Base-by-base conservation (phyloP, 495 filamentous ascomycete genomes). In the Hypoxylon subgilvum region DNA sequence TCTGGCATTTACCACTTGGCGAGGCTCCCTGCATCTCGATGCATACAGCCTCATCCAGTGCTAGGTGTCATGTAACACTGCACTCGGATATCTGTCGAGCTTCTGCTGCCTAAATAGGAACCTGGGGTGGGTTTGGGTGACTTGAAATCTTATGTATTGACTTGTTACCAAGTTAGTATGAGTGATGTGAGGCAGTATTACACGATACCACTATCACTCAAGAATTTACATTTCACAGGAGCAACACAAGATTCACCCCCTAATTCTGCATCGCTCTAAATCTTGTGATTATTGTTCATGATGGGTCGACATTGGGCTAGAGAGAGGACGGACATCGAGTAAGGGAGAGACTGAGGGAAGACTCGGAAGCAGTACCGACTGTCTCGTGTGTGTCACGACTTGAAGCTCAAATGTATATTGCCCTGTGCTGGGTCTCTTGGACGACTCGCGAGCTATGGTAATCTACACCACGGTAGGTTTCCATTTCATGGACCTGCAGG, bases 1-100 rank as follows among this genome's bases (percentile, higher is more conserved):
- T 66, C 21, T 55, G 49, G 16, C 50, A 66, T 62, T 51, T 66
- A 41, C 40, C 39, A 44, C 47, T 36, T 28, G 22, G 47, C 44
- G 49, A 57, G 55, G 57, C 57, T 57, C 28, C 21, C 32, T 56
- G 57, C 62, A 65, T 45, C 40, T 52, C 19, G 19, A 53, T 35
- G 46, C 34, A 61, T 56, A 57, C 36, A 52, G 46, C 62, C 56
- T 65, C 62, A 13, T 56, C 34, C 49, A 42, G 32, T 38, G 9
- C 40, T 10, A 63, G 46, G 21, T 32, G 39, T 16, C 34, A 35
- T 63, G 53, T 34, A 36, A 47, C 42, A 44, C 13, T 14, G 9
- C 52, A n/a, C n/a, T 47, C 42, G 16, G 46, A 6, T 49, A 59
- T 4, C 8, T 48, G 49, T 54, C 35, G 17, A 22, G 12, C 30